Evolutionary conservation across 1,284 basidiomycete species (phyloP).

Genomic region (Inonotus obliquus): DNA sequence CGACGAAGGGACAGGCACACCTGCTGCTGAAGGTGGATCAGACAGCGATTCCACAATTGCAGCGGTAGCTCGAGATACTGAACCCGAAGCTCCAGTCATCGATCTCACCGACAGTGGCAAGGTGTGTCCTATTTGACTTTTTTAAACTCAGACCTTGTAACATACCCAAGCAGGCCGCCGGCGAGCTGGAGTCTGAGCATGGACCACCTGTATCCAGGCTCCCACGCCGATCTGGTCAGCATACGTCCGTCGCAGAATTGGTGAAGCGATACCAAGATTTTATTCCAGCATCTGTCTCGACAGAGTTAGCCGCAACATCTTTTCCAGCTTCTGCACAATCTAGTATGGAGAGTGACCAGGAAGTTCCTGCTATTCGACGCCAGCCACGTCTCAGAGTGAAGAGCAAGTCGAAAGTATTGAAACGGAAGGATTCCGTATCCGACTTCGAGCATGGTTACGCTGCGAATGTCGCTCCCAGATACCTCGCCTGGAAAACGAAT

Average conservation of each 20-base stretch:
- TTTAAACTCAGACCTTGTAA: not conserved
- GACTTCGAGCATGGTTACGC: conserved; percentile 89
- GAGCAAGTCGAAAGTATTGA: conserved; percentile 36
- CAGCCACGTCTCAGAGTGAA: conserved; percentile 44
- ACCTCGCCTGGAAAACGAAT: conserved; percentile 48
- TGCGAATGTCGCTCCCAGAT: conserved; percentile 75
- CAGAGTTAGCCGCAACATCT: conserved; percentile 65
- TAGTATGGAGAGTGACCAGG: conserved; percentile 65
- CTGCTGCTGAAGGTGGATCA: conserved; percentile 43
- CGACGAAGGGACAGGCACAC: conserved; percentile 16
- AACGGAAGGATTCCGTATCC: conserved; percentile 61
- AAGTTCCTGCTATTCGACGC: conserved; percentile 36
- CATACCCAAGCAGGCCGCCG: conserved; percentile 12
- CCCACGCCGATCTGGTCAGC: conserved; percentile 57
- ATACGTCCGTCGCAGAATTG: conserved; percentile 76
- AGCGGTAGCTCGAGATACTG: conserved; percentile 46
- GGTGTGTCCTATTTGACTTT: conserved; percentile 23
- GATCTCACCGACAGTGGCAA: conserved; percentile 20
- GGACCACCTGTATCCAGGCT: conserved; percentile 52
- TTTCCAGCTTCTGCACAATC: conserved; percentile 50
- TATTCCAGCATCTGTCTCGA: conserved; percentile 64
- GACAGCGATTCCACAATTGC: conserved; percentile 91
- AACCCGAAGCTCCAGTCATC: conserved; percentile 25
- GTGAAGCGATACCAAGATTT: conserved; percentile 81
- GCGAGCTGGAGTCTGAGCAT: conserved; percentile 15